A percentile compares a stretch with the other conserved stretches of the same genome.
These are phyloP conservation scores for Botrytis pseudocinerea DNA, from an alignment of 2,329 filamentous ascomycete genomes.

Conservation along the genomic window DNA sequence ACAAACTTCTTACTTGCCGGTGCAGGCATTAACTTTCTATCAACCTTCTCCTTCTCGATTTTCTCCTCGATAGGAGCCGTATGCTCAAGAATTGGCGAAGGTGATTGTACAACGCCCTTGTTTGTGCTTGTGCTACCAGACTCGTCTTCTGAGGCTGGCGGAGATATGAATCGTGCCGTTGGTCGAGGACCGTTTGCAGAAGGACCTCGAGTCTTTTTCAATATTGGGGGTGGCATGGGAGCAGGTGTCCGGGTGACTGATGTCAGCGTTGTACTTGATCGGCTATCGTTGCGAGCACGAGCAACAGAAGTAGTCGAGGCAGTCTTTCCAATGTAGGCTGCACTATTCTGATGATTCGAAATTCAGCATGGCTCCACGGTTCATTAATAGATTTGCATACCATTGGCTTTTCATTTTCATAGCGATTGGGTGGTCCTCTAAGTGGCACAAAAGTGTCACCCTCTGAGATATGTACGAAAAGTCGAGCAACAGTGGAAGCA, in stretches of 20 bases:
- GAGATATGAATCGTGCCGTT: slow-evolving; percentile 62
- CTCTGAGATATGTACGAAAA: slow-evolving; percentile 59
- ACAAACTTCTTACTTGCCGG: slow-evolving; percentile 46
- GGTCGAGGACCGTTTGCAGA: slow-evolving; percentile 55
- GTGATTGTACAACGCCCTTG: slow-evolving; percentile 33
- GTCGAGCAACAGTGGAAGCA: slow-evolving; percentile 53
- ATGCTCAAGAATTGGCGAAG: slow-evolving; percentile 29
- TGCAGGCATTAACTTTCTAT: slow-evolving; percentile 19
- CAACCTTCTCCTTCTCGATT: slow-evolving; percentile 25
- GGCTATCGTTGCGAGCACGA: slow-evolving; percentile 24
- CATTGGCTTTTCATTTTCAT: slow-evolving; percentile 48
- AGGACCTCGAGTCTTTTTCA: slow-evolving; percentile 59
- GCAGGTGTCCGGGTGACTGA: slow-evolving; percentile 44
- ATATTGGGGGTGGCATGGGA: slow-evolving; percentile 52
- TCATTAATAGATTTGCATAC: slow-evolving; percentile 43
- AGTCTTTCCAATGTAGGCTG: slow-evolving; percentile 25
- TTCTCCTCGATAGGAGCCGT: slow-evolving; percentile 29
- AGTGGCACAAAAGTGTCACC: slow-evolving; percentile 59
- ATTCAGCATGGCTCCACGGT: slow-evolving; percentile 33
- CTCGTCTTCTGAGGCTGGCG: slow-evolving; percentile 50
- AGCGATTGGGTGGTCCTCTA: slow-evolving; percentile 53
- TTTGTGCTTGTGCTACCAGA: slow-evolving; percentile 43
- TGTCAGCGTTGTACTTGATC: slow-evolving; percentile 31
- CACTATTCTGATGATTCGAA: slow-evolving; percentile 31
- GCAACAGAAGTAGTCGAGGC: slow-evolving; percentile 34